A percentile compares a stretch with the other conserved stretches of the same genome.
phyloP scores from a whole-genome alignment of 179 eudicot genomes.

The Actinidia polygama region DNA sequence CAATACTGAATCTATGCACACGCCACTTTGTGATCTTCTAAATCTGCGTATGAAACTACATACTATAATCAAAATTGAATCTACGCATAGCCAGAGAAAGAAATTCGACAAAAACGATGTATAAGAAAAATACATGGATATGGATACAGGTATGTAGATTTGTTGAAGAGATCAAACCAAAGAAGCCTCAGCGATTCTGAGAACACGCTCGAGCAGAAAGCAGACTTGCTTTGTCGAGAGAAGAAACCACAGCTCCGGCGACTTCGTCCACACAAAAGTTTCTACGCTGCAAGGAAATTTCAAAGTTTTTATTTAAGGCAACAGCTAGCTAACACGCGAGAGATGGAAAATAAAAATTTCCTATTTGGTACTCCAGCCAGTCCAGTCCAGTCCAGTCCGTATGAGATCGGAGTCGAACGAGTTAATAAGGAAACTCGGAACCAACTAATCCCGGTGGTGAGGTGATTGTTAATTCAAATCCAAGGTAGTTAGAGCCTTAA shows the following conservation, averaged over 20 bases:
- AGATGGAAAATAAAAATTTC: not conserved
- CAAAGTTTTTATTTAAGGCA: not conserved
- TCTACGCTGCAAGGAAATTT: not conserved
- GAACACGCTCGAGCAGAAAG: not conserved
- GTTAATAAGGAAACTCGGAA: not conserved
- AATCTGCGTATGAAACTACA: not conserved
- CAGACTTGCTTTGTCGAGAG: not conserved
- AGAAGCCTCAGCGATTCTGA: not conserved
- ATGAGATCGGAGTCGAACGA: not conserved
- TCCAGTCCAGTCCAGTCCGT: no score
- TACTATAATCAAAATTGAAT: not conserved
- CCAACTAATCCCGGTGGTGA: not conserved
- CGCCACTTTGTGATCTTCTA: not conserved
- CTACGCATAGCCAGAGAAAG: not conserved
- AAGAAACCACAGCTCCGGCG: conserved; percentile 26
- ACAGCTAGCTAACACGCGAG: not conserved
- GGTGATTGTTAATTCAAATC: not conserved
- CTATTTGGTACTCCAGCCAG: not conserved
- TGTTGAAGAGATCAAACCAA: conserved; percentile 14
- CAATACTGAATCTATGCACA: conserved; percentile 3
- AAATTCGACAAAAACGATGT: conserved; percentile 9
- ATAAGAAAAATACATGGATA: not conserved
- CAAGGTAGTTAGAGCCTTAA: no score
- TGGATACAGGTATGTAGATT: not conserved
- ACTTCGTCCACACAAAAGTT: conserved; percentile 28